phyloP scores from a whole-genome alignment of 2,329 filamentous ascomycete genomes.

The Plectosphaerella plurivora region DNA sequence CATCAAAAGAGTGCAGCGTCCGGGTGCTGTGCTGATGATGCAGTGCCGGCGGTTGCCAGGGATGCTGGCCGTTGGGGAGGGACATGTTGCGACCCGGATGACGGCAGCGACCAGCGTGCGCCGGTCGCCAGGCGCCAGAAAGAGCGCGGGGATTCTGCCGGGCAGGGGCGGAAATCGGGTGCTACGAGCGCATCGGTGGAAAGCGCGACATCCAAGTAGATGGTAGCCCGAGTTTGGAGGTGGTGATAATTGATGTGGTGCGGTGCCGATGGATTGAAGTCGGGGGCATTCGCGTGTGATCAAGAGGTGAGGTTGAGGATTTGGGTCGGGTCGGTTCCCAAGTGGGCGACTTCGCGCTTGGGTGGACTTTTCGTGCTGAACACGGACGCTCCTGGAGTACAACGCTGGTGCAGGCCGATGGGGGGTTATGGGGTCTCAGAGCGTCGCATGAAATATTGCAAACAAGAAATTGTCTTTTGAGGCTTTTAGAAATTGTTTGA shows the following conservation, averaged over 20 bases:
- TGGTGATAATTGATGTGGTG: constrained; percentile 35
- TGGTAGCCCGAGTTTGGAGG: constrained; percentile 35
- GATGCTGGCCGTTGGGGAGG: constrained; percentile 60
- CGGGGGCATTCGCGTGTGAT: constrained; percentile 43
- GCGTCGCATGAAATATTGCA: no score
- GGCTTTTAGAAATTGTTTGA: no score
- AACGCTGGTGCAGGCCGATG: background rate
- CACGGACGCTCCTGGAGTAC: background rate
- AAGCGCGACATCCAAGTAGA: constrained; percentile 50
- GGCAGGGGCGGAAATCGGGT: constrained; percentile 37
- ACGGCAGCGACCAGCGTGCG: constrained; percentile 42
- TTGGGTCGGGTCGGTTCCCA: constrained; percentile 19
- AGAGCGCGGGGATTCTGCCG: constrained; percentile 47
- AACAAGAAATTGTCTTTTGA: no score
- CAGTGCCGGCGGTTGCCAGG: constrained; percentile 58
- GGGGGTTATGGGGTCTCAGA: no score
- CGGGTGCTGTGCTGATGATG: constrained; percentile 41
- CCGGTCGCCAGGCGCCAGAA: constrained; percentile 52
- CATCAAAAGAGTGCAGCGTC: constrained; percentile 56
- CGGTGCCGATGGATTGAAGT: constrained; percentile 48
- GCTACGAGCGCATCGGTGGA: constrained; percentile 46
- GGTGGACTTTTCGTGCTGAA: background rate
- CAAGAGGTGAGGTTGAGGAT: constrained; percentile 53
- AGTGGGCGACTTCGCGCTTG: background rate
- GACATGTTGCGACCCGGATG: constrained; percentile 56